Conservation (phyloP, 2,329 filamentous ascomycete species). For the Aspergillus tubingensis region DNA sequence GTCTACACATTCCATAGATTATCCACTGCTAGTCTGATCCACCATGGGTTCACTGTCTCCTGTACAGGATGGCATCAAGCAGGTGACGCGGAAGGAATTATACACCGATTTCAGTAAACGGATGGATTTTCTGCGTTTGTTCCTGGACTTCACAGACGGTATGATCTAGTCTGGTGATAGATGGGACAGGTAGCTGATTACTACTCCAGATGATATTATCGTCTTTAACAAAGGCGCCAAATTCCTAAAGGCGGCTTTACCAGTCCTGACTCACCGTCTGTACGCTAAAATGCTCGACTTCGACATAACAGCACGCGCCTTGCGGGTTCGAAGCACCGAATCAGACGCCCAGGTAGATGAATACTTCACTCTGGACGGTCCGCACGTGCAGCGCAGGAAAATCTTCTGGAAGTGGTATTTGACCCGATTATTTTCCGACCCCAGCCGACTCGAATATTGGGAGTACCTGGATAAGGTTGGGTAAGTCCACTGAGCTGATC, state of each 20-base stretch:
- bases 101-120: slow-evolving; percentile 16
- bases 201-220: slow-evolving; percentile 6
- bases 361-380: slow-evolving; percentile 15
- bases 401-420: slow-evolving; percentile 21
- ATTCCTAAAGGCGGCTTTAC: slow-evolving; percentile 10
- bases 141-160: slow-evolving; percentile 13
- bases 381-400: slow-evolving; percentile 16
- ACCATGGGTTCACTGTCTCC: slow-evolving; percentile 3
- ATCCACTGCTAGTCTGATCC: not conserved
- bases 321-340: slow-evolving; percentile 12
- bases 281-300: slow-evolving; percentile 18
- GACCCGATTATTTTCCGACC: slow-evolving; percentile 14
- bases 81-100: slow-evolving; percentile 11
- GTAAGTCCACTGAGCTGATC: slow-evolving; percentile 5
- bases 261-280: slow-evolving; percentile 13
- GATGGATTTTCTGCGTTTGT: slow-evolving; percentile 11
- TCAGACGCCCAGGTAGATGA: slow-evolving; percentile 12
- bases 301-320: slow-evolving; percentile 16
- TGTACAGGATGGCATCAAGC: slow-evolving; percentile 5
- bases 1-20: not conserved
- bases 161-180: not conserved
- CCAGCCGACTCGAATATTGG: slow-evolving; percentile 13
- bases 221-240: slow-evolving; percentile 15
- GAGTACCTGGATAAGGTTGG: slow-evolving; percentile 16
- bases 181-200: not conserved